A percentile compares a stretch with the other conserved stretches of the same genome.
These are phyloP conservation scores for Penicillium sp. DNA, from an alignment of 2,329 filamentous ascomycete genomes.

Conservation along the genomic window DNA sequence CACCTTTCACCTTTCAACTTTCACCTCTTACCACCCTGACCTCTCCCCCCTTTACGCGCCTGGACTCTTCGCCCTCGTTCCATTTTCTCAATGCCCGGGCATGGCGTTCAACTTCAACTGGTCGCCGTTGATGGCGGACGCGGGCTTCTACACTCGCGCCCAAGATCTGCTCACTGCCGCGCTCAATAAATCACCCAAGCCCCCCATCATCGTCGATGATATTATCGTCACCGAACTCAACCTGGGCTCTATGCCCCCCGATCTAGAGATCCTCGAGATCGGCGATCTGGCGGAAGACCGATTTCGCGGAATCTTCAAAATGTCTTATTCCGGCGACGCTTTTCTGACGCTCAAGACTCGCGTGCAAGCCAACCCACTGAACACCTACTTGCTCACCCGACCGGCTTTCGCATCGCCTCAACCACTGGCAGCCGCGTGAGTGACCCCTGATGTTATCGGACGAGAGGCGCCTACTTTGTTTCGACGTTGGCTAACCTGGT, in stretches of 20 bases:
- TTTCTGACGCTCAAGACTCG: slow-evolving; percentile 92
- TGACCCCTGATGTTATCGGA: neutral
- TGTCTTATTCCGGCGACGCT: slow-evolving; percentile 95
- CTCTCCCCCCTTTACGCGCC: slow-evolving; percentile 8
- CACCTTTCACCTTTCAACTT: too few relatives aligned
- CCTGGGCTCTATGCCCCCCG: slow-evolving; percentile 87
- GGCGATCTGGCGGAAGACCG: slow-evolving; percentile 95
- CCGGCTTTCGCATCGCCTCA: slow-evolving; percentile 89
- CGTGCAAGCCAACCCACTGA: slow-evolving; percentile 96
- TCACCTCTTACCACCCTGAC: neutral
- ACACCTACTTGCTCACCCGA: slow-evolving; percentile 90
- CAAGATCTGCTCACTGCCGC: slow-evolving; percentile 92
- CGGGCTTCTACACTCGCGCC: slow-evolving; percentile 81
- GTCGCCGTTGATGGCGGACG: slow-evolving; percentile 96
- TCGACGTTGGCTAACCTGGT: neutral
- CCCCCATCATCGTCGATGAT: slow-evolving; percentile 98
- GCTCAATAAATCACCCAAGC: slow-evolving; percentile 95
- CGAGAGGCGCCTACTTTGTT: neutral
- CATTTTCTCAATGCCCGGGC: slow-evolving; percentile 33
- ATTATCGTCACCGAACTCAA: slow-evolving; percentile 98
- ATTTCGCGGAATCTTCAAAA: slow-evolving; percentile 98
- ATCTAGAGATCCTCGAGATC: slow-evolving; percentile 95
- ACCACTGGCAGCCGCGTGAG: slow-evolving; percentile 75
- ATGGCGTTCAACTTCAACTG: slow-evolving; percentile 99
- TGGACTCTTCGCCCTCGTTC: slow-evolving; percentile 5